Base-by-base conservation (phyloP, 2,329 filamentous ascomycete species). In the Fusarium torreyae region DNA sequence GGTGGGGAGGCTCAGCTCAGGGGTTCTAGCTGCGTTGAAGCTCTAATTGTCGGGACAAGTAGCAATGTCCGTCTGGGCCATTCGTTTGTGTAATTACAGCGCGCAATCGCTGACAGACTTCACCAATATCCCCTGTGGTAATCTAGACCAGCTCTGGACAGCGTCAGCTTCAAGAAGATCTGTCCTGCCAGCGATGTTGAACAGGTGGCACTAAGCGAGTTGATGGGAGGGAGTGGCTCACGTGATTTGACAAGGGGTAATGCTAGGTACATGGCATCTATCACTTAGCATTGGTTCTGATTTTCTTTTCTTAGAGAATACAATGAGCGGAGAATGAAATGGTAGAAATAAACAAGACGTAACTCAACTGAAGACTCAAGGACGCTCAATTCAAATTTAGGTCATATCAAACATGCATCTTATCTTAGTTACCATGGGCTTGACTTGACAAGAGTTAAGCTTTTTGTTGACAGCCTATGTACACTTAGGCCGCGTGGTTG, bases 141-240 rank as follows among this genome's bases (percentile, higher is more conserved):
- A 62, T 75, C 62, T 67, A 53, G 64, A 60, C 74, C 77, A 73
- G 69, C 71, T 75, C 69, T 74, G 56, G 55, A 64, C 73, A 66
- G 70, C 74, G 69, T 77, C 75, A 72, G 69, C 70, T 77, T 75
- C 76, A 68, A 73, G 75, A 76, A 77, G 71, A 79, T 80, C 77
- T 80, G 78, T 79, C 78, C 77, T 77, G 73, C 74, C 69, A 74
- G 70, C 63, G 44, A 72, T 70, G 74, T 77, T 73, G 79, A 79
- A 80, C 77, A 81, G 78, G 79, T 81, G 79, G 78, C 79, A 81
- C 78, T 78, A 79, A 80, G 74, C 71, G 71, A 76, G 63, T 53
- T 57, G 46, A 68, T 39, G 34, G 31, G 48, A 57, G 52, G 22
- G 36, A 44, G 17, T 4, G 3, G 7, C 53, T 78, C 79, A 81